Conservation (phyloP, 306 rosid species). For the Citrullus colocynthis region DNA sequence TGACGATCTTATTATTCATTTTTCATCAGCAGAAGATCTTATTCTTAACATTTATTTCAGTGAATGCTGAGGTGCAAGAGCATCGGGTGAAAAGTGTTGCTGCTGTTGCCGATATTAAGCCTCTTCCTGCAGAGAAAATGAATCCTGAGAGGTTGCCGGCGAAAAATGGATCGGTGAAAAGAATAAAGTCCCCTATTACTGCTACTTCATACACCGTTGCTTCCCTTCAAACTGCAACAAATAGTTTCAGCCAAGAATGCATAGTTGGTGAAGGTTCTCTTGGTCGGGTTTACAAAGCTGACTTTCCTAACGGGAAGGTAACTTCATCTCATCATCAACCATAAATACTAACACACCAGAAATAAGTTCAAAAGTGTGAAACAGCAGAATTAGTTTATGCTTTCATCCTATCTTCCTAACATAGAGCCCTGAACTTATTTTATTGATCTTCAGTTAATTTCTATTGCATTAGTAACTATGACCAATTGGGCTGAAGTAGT, state of each 20-base stretch:
- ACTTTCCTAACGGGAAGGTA: conserved; percentile 87
- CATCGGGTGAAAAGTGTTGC: conserved; percentile 53
- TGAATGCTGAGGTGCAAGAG: conserved; percentile 59
- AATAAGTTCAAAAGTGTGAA: neutral
- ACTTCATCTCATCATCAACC: neutral
- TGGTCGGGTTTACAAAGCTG: conserved; percentile 93
- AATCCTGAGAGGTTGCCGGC: conserved; percentile 45
- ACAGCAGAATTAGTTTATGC: neutral
- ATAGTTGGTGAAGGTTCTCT: conserved; percentile 96
- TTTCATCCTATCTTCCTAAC: neutral
- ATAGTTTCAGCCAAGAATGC: conserved; percentile 91
- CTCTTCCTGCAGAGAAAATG: conserved; percentile 67
- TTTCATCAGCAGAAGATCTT: neutral
- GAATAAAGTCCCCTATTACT: conserved; percentile 82
- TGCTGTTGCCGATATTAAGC: conserved; percentile 57
- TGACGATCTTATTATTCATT: neutral
- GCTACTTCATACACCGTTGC: conserved; percentile 81
- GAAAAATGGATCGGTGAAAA: conserved; percentile 64
- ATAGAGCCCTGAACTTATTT: neutral
- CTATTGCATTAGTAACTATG: neutral
- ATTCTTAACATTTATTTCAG: conserved; percentile 23
- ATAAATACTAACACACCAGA: neutral
- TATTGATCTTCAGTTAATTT: neutral
- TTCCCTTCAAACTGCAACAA: conserved; percentile 86
- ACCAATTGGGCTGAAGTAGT: neutral